These are phyloP conservation scores for Lactarius sanguifluus DNA, from an alignment of 768 basidiomycete species.

Conservation along the genomic window DNA sequence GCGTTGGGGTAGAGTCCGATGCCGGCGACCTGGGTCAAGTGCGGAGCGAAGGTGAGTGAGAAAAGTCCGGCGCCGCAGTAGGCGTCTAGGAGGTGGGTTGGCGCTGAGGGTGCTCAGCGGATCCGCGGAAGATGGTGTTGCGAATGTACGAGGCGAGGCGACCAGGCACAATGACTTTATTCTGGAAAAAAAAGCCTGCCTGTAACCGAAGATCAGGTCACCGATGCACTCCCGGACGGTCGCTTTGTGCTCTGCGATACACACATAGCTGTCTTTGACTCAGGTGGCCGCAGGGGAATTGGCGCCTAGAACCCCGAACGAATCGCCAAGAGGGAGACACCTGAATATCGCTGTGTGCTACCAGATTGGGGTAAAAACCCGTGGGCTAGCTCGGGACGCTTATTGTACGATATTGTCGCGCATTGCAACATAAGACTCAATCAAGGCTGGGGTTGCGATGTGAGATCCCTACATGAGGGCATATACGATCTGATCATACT, in stretches of 20 bases:
- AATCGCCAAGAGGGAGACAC: no score
- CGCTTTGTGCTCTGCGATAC: background rate
- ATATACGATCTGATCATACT: no score
- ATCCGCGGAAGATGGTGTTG: constrained; percentile 41
- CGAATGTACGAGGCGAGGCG: background rate
- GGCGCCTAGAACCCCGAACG: no score
- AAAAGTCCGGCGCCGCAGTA: background rate
- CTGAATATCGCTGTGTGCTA: no score
- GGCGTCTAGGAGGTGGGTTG: constrained; percentile 71
- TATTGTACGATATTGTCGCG: no score
- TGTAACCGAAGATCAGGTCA: constrained; percentile 71
- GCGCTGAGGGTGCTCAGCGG: background rate
- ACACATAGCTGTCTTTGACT: background rate
- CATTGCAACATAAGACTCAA: no score
- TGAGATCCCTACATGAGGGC: no score
- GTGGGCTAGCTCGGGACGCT: no score
- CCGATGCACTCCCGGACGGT: background rate
- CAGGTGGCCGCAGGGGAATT: background rate
- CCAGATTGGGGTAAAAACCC: no score
- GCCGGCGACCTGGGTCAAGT: background rate
- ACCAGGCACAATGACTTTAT: background rate
- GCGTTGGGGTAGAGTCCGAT: background rate
- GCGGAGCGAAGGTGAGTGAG: constrained; percentile 70
- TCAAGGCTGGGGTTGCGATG: no score
- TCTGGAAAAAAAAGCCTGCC: constrained; percentile 38